Evolutionary conservation across 129 eudicot genomes (phyloP), one percentile per base, ranked within the genome.

Genomic region (Smallanthus sonchifolius): DNA sequence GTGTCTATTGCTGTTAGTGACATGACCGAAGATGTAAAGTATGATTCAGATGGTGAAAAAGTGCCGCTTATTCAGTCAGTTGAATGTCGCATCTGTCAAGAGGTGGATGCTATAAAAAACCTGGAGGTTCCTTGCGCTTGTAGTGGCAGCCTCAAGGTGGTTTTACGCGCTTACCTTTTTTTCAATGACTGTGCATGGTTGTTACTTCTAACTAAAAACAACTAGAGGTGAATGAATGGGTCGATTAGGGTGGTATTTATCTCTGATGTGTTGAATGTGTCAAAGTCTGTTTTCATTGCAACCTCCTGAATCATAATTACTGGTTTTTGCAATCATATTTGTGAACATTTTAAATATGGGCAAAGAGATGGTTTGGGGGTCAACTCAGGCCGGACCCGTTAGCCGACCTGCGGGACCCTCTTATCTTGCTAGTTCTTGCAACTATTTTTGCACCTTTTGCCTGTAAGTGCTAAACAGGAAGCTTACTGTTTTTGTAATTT

Each of bases 21-120:
- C 78, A 67, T 47, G 38, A 66, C 79, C 37, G 75, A 70, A n/a
- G 76, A 69, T 65, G 83, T 13, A 69, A 85, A 73, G 42, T 52
- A 69, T 45, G 83, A 28, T 48, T 64, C 40, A 39, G 75, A 39
- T 67, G 91, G 67, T 63, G 96, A 90, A 75, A 81, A 82, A 36
- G 86, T 79, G 56, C 91, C 90, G 43, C 88, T 90, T 30, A 79
- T 90, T 44, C 92, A 85, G 84, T 72, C 81, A 4, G 72, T 85
- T 19, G 96, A 90, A 73, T 90, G 96, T 67, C 90, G 92, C 24
- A 90, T 90, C 67, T 90, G 96, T 75, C 96, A 90, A 69, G 96
- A 90, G 85, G 96, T 87, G 59, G 96, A 90, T 49, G 83, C 72
- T 80, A 24, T 73, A 0, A 83, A 85, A 39, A 85, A 87, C 70